Evolutionary conservation across 2,329 filamentous ascomycete species (phyloP), one percentile per base, ranked within the genome.

Genomic region (Xylariaceae sp.): DNA sequence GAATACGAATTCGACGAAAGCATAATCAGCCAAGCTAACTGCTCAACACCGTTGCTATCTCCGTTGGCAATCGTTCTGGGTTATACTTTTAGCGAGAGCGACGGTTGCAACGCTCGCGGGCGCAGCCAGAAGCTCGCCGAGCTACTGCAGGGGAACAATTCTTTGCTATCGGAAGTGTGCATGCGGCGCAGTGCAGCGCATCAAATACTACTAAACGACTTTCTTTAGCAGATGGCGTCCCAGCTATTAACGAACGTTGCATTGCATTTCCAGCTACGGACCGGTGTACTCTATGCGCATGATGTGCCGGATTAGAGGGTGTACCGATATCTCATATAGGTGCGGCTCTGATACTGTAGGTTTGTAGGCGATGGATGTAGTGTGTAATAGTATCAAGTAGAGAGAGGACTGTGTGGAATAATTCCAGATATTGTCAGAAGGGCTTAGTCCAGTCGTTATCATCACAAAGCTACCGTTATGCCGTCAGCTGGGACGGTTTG

Each of bases 71-170:
- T 48, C 33, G 41, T 48, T 43, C 29, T 19, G n/a, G 12, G 12
- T 40, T 21, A 2, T 21, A 3, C n/a, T 29, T 12, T 52, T 9
- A 2, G n/a, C 39, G 14, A 17, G 8, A 16, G 24, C 6, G 23
- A 29, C 14, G n/a, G 16, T n/a, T 28, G 39, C 33, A 26, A 44
- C n/a, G 39, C 28, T 17, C 11, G n/a, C 16, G 23, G 23, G 14
- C 21, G 24, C 12, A 17, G 16, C 19, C 12, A 33, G 14, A n/a
- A 43, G 21, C 19, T 52, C 23, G 28, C 16, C 26, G 43, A 47
- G 26, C 56, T 51, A 43, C 56, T 61, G 56, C 44, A 59, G 56
- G 52, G 56, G 56, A 36, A 39, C 31, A 9, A 28, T 44, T 53
- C 34, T 23, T 41, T 21, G 11, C 39, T 26, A 49, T 57, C 48